phyloP scores from a whole-genome alignment of 352 stramenopile species.

The Blastocystis sp. region DNA sequence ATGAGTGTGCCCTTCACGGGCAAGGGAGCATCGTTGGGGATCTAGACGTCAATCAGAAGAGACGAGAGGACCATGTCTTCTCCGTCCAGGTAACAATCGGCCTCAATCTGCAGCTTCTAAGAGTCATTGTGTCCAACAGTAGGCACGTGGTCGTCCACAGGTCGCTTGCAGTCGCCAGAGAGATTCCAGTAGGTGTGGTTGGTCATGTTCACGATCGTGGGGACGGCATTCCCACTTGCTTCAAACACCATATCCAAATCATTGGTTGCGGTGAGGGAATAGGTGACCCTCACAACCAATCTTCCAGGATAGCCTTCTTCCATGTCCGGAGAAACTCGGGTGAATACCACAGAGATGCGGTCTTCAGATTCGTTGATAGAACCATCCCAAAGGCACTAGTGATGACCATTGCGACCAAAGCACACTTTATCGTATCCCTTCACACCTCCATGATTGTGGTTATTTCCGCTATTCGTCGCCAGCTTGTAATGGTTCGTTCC shows the following conservation, averaged over 20 bases:
- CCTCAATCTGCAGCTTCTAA: slow-evolving; percentile 38
- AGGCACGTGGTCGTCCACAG: slow-evolving; percentile 74
- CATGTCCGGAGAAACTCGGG: slow-evolving; percentile 58
- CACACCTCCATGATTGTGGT: slow-evolving; percentile 72
- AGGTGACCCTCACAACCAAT: slow-evolving; percentile 37
- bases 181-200: slow-evolving; percentile 77
- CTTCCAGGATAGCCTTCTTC: slow-evolving; percentile 76
- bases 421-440: slow-evolving; percentile 60
- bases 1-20: slow-evolving; percentile 43
- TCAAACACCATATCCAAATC: slow-evolving; percentile 72
- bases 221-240: slow-evolving; percentile 44
- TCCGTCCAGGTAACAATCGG: slow-evolving; percentile 54
- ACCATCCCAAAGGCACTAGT: slow-evolving; percentile 60
- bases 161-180: slow-evolving; percentile 53
- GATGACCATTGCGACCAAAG: background rate
- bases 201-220: slow-evolving; percentile 75
- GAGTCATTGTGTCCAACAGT: background rate
- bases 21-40: slow-evolving; percentile 44
- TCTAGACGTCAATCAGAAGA: background rate
- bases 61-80: slow-evolving; percentile 26
- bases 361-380: slow-evolving; percentile 9
- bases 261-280: slow-evolving; percentile 60
- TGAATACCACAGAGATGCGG: slow-evolving; percentile 69
- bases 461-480: slow-evolving; percentile 58
- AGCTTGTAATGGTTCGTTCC: slow-evolving; percentile 4